Percentiles rank a stretch among this genome's conserved stretches.
These are phyloP conservation scores for Herpetomonas samuelpessoai DNA, from an alignment of 208 protist genomes.

Conservation along the genomic window DNA sequence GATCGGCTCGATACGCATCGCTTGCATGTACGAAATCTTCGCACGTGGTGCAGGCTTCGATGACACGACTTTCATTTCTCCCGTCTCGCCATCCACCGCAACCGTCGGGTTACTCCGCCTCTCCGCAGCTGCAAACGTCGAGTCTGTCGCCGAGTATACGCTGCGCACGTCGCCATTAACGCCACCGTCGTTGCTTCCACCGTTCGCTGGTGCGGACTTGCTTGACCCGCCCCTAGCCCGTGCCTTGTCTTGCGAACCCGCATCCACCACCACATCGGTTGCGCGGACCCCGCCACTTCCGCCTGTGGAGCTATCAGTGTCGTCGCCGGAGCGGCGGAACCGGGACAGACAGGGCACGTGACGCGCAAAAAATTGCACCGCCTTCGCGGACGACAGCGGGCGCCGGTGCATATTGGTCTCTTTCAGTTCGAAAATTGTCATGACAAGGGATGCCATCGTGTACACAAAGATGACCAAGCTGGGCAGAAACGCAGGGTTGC, in stretches of 20 bases:
- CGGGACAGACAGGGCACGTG: background rate
- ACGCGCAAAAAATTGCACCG: background rate
- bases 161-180: background rate
- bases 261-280: background rate
- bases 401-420: constrained; percentile 29
- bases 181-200: too few relatives aligned
- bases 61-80: background rate
- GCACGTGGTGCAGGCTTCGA: background rate
- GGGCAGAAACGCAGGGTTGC: constrained; percentile 72
- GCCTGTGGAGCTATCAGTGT: background rate
- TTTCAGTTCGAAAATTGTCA: constrained; percentile 30
- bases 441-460: constrained; percentile 38
- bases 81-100: background rate
- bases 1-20: constrained; percentile 19
- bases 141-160: background rate
- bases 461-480: constrained; percentile 51
- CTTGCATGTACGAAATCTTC: constrained; percentile 33
- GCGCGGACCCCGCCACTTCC: too few relatives aligned
- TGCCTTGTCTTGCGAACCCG: background rate
- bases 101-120: background rate
- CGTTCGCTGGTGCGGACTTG: too few relatives aligned
- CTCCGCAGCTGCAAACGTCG: background rate
- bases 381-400: constrained; percentile 13
- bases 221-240: too few relatives aligned
- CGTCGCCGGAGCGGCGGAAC: background rate